Evolutionary conservation across 1,284 basidiomycete species (phyloP), one percentile per base, ranked within the genome.

Genomic region (Cystobasidium slooffiae): DNA sequence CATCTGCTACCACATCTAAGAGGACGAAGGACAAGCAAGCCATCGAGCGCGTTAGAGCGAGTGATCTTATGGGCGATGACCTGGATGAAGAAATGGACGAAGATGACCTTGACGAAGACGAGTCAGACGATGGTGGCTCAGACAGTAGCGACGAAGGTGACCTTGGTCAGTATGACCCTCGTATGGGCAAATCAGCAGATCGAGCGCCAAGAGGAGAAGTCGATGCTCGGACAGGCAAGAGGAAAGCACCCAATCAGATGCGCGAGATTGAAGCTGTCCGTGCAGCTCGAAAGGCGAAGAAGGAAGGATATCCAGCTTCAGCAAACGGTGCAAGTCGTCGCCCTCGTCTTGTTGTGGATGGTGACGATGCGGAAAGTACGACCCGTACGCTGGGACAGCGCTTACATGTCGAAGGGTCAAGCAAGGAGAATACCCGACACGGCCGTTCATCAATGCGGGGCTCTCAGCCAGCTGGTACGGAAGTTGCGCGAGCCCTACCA

Each of bases 81-180:
- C 31, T 31, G 31, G 31, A 31, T 31, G 31, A 37, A 85, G 84
- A 20, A 75, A 85, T 85, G 72, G 84, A 83, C 44, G 83, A 83
- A 51, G 84, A 81, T 6, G 83, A 84, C 66, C 18, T 44, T 18
- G 87, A 85, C 72, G 87, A 88, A 76, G 86, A 85, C 75, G 80
- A 81, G 7, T 76, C 76, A 43, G 82, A 80, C 78, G 86, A 72
- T 24, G 53, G 37, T n/a, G 75, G 77, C 37, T 70, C 72, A n/a
- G 72, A 75, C 49, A 75, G 77, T 72, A 77, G 61, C 24, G 64
- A 63, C 20, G 66, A 74, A 46, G 76, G 67, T 62, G 80, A 80
- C 77, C 75, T 83, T 74, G 74, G 75, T 70, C 81, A 81, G 78
- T 82, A 81, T 80, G 81, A 83, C 76, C 78, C 83, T 68, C 78